phyloP scores from a whole-genome alignment of 2,329 filamentous ascomycete genomes.

The Cladosporium sp. region DNA sequence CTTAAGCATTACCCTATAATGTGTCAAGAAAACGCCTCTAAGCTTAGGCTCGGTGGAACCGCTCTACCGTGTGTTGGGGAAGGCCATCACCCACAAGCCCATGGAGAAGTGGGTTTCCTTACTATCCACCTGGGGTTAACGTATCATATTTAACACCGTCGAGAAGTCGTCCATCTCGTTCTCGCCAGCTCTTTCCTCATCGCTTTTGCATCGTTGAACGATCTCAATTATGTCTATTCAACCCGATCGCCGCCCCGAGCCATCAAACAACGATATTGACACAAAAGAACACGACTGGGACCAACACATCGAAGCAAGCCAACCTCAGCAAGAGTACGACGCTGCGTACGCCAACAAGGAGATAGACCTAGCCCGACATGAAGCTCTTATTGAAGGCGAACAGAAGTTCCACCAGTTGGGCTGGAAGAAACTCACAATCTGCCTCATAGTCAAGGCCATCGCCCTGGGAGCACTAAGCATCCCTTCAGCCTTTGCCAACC shows the following conservation, averaged over 20 bases:
- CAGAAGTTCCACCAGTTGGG: constrained; percentile 46
- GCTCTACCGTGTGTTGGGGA: constrained; percentile 2
- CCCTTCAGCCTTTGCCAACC: constrained; percentile 55
- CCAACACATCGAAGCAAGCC: constrained; percentile 10
- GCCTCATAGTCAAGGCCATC: constrained; percentile 62
- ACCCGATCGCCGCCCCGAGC: neutral
- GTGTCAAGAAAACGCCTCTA: constrained; percentile 13
- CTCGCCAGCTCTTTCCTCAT: neutral
- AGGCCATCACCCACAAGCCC: constrained; percentile 10
- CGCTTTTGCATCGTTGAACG: neutral
- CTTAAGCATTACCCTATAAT: constrained; percentile 16
- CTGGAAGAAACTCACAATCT: constrained; percentile 49
- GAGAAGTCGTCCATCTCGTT: neutral
- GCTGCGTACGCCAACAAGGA: constrained; percentile 34
- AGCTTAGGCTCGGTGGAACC: constrained; percentile 8
- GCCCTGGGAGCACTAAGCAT: constrained; percentile 61
- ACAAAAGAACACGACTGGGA: constrained; percentile 1
- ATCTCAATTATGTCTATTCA: constrained; percentile 14
- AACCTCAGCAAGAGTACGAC: neutral
- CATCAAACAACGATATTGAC: neutral
- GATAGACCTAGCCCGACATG: constrained; percentile 37
- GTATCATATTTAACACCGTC: neutral
- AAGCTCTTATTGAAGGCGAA: constrained; percentile 35
- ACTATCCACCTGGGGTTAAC: constrained; percentile 10
- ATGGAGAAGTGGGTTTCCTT: constrained; percentile 13